Evolutionary conservation across 345 rosid genomes (phyloP), one percentile per base, ranked within the genome.

Genomic region (Pistacia vera): DNA sequence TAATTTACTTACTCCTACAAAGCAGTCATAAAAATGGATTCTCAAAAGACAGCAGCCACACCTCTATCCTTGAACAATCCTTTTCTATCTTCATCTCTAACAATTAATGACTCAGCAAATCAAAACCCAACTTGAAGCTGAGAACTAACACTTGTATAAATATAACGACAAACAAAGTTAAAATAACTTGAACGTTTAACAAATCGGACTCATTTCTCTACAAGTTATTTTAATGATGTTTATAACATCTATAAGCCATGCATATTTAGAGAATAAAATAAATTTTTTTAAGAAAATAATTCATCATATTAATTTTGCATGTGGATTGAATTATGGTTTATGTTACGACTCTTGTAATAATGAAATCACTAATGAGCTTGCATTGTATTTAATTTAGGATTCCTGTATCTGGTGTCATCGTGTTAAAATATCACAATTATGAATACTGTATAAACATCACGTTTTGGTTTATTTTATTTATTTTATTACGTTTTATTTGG

Each of bases 11-110:
- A 86, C 91, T 82, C 90, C 71, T 51, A 85, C 86, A 74, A 90
- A 88, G 72, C 92, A 90, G 55, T 90, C 94, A 35, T 86, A 91
- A 73, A 90, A 88, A 73, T 86, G 88, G 89, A 90, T 77, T 80
- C 90, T 77, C 56, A 88, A 69, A 14, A 90, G 85, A 17, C 85
- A 25, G 91, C 84, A 63, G 84, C 88, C 4, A 88, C 41, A 18
- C 90, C 91, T 63, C 2, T 74, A 66, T 88, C 81, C 65, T 38
- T 78, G 2, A 2, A 1, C 49, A 86, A 65, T 51, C 58, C 90
- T 68, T 84, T 75, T 51, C 44, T 64, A 72, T 86, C 89, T 20
- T 80, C 87, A 12, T 48, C 73, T 78, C 81, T 86, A 2, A 90
- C 84, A n/a, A 86, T 75, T 49, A 72, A 78, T n/a, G n/a, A n/a